Evolutionary conservation across 805 yeast species (phyloP).

Genomic region (Lipomyces lipofer): DNA sequence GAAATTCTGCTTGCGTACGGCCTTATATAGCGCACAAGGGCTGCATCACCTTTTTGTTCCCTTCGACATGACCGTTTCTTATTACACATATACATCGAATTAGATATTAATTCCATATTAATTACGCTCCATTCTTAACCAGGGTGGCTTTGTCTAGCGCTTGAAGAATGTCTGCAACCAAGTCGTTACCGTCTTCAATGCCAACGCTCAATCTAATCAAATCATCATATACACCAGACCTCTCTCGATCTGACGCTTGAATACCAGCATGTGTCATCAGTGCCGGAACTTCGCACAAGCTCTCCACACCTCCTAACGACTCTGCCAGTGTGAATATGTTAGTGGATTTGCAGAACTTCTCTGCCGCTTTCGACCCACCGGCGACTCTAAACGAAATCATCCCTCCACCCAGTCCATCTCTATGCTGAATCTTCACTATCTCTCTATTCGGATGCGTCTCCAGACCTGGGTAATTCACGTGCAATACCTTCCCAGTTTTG

Average conservation of each 20-base stretch:
- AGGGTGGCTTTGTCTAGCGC: conserved; percentile 54
- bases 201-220: conserved; percentile 83
- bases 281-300: conserved; percentile 84
- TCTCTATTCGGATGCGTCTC: conserved; percentile 50
- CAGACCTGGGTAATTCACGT: conserved; percentile 84
- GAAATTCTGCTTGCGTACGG: too few species aligned
- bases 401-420: conserved; percentile 87
- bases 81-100: background rate
- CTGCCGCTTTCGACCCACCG: conserved; percentile 78
- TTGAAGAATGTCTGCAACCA: conserved; percentile 67
- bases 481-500: conserved; percentile 52
- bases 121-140: background rate
- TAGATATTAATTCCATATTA: background rate
- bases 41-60: too few species aligned
- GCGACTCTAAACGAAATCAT: conserved; percentile 84
- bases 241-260: conserved; percentile 73
- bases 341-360: conserved; percentile 69
- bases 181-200: conserved; percentile 78
- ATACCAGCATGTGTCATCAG: conserved; percentile 92
- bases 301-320: conserved; percentile 87
- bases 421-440: conserved; percentile 71
- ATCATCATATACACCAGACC: conserved; percentile 74
- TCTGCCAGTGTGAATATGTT: conserved; percentile 83
- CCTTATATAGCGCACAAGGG: too few species aligned
- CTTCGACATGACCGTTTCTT: too few species aligned